A percentile compares a stretch with the other conserved stretches of the same genome.
Conservation (phyloP, 805 yeast genomes). For the Metschnikowia koreensis region DNA sequence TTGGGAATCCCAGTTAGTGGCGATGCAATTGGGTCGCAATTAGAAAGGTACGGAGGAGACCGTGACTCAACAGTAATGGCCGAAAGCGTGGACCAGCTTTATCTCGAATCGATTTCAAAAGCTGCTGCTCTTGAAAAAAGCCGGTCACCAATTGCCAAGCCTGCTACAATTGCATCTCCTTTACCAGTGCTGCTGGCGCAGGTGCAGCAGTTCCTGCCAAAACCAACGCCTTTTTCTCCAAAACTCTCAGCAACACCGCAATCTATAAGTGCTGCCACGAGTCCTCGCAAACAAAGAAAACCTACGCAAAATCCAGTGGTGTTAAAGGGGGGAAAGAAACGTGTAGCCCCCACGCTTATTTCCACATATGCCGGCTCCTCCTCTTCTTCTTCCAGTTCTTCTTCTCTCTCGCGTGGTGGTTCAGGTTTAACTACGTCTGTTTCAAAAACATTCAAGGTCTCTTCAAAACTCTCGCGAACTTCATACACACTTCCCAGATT, state of each 20-base stretch:
- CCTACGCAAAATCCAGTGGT: conserved; percentile 50
- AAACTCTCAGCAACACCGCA: not conserved
- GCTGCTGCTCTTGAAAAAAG: not conserved
- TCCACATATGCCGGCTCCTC: conserved; percentile 40
- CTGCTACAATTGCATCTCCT: too few relatives aligned
- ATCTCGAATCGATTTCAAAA: conserved; percentile 29
- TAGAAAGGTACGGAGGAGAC: conserved; percentile 85
- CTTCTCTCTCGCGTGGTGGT: not conserved
- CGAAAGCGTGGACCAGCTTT: conserved; percentile 77
- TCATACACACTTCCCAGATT: conserved; percentile 55
- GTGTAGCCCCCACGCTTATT: conserved; percentile 69
- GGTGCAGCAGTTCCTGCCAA: not conserved
- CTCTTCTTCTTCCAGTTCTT: conserved; percentile 11
- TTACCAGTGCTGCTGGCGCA: not conserved
- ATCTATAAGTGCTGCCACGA: not conserved
- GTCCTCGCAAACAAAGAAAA: conserved; percentile 12
- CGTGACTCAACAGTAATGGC: conserved; percentile 82
- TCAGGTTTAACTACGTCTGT: conserved; percentile 14
- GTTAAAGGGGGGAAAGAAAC: conserved; percentile 71
- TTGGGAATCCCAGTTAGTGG: conserved; percentile 66
- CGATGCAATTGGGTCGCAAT: conserved; percentile 58
- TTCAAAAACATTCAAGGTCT: conserved; percentile 23
- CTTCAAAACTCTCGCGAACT: conserved; percentile 41
- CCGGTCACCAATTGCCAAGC: not conserved
- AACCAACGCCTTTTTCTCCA: not conserved